Conservation (phyloP, 345 rosid genomes). For the Lepidium sativum region DNA sequence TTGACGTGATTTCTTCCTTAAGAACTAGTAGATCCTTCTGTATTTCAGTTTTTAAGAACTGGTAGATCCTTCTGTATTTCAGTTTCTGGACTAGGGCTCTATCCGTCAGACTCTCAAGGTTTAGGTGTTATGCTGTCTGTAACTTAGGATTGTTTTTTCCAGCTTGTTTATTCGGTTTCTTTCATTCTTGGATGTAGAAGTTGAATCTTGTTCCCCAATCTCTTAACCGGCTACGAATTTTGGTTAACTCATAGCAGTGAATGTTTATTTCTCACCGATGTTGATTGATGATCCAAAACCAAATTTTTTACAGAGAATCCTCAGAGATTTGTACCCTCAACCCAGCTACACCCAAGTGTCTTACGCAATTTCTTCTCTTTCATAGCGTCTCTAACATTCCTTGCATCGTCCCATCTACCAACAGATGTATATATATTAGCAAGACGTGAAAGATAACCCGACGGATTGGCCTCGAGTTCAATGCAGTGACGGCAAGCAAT, state of each 20-base stretch:
- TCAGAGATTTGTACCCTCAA: conserved; percentile 6
- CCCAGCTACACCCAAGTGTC: conserved; percentile 36
- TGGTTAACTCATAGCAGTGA: too few relatives aligned
- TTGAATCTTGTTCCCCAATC: too few relatives aligned
- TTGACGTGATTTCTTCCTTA: conserved; percentile 5
- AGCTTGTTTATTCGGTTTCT: too few relatives aligned
- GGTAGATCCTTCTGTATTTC: too few relatives aligned
- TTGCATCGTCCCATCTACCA: conserved; percentile 31
- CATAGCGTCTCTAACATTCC: conserved; percentile 23
- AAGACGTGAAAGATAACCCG: conserved; percentile 30
- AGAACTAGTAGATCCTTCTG: background rate
- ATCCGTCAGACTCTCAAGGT: background rate
- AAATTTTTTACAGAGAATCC: background rate
- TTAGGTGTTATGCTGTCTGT: too few relatives aligned
- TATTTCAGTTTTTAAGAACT: too few relatives aligned
- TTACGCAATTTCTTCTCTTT: conserved; percentile 23
- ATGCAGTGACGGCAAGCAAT: conserved; percentile 36
- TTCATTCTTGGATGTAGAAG: too few relatives aligned
- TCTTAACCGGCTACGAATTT: too few relatives aligned
- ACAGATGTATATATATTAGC: conserved; percentile 37
- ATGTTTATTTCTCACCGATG: too few relatives aligned
- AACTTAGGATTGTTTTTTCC: conserved; percentile 9
- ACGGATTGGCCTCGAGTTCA: conserved; percentile 35
- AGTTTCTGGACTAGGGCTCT: background rate
- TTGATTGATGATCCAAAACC: too few relatives aligned